Evolutionary conservation across 192 early-diverging fungal genomes (phyloP), one percentile per base, ranked within the genome.

Genomic region (Coemansia sp.): DNA sequence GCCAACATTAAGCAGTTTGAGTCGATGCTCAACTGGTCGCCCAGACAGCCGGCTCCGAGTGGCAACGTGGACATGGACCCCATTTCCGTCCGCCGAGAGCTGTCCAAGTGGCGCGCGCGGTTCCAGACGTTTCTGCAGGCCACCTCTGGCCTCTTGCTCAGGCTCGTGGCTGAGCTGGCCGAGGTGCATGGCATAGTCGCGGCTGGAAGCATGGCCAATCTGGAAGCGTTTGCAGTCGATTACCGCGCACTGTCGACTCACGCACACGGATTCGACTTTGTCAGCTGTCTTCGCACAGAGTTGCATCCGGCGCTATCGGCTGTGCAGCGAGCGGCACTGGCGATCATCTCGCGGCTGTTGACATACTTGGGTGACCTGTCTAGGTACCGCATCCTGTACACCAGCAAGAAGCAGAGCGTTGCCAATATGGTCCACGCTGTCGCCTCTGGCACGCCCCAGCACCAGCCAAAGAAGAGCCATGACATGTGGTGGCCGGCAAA

Each of bases 341-440:
- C 68, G 1, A 60, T 77, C 17, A 43, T 71, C 10, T 58, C 75
- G 8, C 44, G 53, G 40, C 46, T 71, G 32, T 54, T 77, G 57
- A 50, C 65, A 32, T 70, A 77, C 34, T 65, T 77, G 34, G 75
- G 75, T 39, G 75, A 77, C 46, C 54, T 77, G 36, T 70, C 75
- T 33, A 60, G 75, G 18, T 77, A 77, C 58, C 65, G 75, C 29
- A 58, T 58, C 4, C 43, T 71, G 38, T 58, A 77, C 50, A 64
- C 65, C 3, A 62, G 48, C 58, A 58, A 40, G 32, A 74, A 65
- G 62, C 60, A 61, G 40, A 43, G 41, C 53, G 55, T 43, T 3
- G 37, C 54, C 11, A 24, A 33, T 19, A 41, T 41, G 38, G 32
- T 41, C 18, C 32, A 48, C 8, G 35, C 53, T 5, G 55, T 37